Percentiles rank a stretch among this genome's conserved stretches.
phyloP scores from a whole-genome alignment of 2,329 filamentous ascomycete species.

The Pleurostoma richardsiae region DNA sequence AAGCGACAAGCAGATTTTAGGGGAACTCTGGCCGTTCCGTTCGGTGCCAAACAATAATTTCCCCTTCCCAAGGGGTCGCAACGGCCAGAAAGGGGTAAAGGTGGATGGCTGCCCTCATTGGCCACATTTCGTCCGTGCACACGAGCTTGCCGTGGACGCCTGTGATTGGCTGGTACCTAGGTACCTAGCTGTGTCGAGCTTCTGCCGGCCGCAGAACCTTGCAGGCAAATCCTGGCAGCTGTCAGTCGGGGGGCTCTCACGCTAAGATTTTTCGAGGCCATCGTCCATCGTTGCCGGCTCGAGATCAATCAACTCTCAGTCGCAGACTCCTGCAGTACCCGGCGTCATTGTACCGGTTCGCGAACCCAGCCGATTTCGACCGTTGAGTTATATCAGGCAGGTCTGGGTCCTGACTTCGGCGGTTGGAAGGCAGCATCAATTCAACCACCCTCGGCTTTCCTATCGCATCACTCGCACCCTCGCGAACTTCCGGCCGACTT shows the following conservation, averaged over 20 bases:
- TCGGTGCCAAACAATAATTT: slow-evolving; percentile 45
- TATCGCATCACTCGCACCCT: too few species aligned
- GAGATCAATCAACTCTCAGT: too few species aligned
- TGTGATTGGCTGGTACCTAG: background rate
- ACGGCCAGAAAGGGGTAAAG: slow-evolving; percentile 29
- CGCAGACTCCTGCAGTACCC: too few species aligned
- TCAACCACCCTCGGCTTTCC: too few species aligned
- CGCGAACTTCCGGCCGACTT: background rate
- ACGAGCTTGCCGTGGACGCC: background rate
- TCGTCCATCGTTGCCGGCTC: background rate
- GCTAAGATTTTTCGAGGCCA: background rate
- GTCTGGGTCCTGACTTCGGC: too few species aligned
- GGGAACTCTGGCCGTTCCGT: slow-evolving; percentile 31
- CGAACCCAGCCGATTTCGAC: too few species aligned
- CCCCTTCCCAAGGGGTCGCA: slow-evolving; percentile 20
- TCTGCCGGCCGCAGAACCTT: too few species aligned
- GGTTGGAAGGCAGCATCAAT: too few species aligned
- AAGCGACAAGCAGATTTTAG: slow-evolving; percentile 8
- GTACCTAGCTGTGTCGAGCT: background rate
- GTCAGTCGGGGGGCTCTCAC: background rate
- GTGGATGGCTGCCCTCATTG: slow-evolving; percentile 2
- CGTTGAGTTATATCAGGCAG: too few species aligned
- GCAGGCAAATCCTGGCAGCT: background rate
- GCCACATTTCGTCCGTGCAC: slow-evolving; percentile 3
- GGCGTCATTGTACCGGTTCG: too few species aligned